Percentiles rank a stretch among this genome's conserved stretches.
Evolutionary conservation across 225 moss, liverwort and hornwort species (phyloP).

Genomic region (Asterella californica): DNA sequence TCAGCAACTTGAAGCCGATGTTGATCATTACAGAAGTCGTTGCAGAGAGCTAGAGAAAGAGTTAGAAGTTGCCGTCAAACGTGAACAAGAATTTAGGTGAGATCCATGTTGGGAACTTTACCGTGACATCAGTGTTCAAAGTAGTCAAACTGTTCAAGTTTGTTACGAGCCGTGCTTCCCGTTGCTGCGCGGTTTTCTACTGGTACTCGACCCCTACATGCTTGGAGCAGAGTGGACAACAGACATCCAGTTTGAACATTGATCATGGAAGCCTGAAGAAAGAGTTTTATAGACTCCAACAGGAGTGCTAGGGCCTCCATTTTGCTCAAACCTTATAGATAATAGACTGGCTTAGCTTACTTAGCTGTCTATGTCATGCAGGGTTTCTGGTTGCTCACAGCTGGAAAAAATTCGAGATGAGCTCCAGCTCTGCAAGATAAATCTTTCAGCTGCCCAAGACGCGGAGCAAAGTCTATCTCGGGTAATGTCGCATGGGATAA

Average conservation of each 20-base stretch:
- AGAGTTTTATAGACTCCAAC: background rate
- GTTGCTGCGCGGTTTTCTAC: too few relatives aligned
- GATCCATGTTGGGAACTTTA: background rate
- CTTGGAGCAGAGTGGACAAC: too few relatives aligned
- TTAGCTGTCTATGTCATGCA: background rate
- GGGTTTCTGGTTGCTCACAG: constrained; percentile 20
- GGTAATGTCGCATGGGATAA: background rate
- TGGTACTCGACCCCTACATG: too few relatives aligned
- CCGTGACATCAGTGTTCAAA: background rate
- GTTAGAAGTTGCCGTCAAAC: constrained; percentile 18
- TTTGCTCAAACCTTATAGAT: background rate
- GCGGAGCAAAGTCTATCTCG: constrained; percentile 11
- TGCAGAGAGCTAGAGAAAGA: constrained; percentile 31
- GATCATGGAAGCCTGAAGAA: background rate
- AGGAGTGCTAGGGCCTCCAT: background rate
- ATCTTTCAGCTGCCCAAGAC: constrained; percentile 25
- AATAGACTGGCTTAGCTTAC: background rate
- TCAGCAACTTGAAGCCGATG: constrained; percentile 25
- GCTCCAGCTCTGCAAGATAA: constrained; percentile 23
- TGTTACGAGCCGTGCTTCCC: too few relatives aligned
- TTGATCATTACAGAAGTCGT: constrained; percentile 23
- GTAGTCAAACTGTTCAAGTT: too few relatives aligned
- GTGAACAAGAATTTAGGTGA: constrained; percentile 37
- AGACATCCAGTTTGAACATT: too few relatives aligned
- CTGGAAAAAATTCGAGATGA: constrained; percentile 34